Evolutionary conservation across 345 rosid species (phyloP).

Genomic region (Draba incana): DNA sequence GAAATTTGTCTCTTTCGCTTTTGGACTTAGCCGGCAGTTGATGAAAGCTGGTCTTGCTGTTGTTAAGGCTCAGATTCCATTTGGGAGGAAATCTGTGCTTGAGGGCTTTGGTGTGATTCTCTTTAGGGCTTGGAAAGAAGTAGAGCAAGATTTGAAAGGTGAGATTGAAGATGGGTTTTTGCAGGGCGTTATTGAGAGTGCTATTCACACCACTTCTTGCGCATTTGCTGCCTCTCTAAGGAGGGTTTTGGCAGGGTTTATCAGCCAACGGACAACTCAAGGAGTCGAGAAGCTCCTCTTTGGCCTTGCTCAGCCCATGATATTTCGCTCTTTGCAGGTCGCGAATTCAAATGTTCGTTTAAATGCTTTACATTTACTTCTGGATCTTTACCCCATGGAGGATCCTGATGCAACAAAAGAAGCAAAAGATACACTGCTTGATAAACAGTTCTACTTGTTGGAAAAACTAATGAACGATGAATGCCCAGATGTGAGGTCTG

Average conservation of each 20-base stretch:
- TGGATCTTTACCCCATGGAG: slow-evolving; percentile 90
- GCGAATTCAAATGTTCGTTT: slow-evolving; percentile 93
- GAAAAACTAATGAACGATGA: slow-evolving; percentile 83
- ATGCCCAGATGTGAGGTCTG: slow-evolving; percentile 84
- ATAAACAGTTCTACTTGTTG: slow-evolving; percentile 81
- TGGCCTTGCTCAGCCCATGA: slow-evolving; percentile 78
- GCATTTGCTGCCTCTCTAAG: slow-evolving; percentile 70
- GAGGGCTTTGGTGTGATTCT: slow-evolving; percentile 86
- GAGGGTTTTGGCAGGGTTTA: slow-evolving; percentile 79
- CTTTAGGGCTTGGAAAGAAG: slow-evolving; percentile 83
- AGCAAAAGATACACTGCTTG: slow-evolving; percentile 75
- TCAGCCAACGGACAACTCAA: slow-evolving; percentile 64
- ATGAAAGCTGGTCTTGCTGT: slow-evolving; percentile 79
- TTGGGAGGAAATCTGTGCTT: slow-evolving; percentile 81
- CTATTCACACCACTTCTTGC: slow-evolving; percentile 60
- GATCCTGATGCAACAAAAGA: slow-evolving; percentile 93
- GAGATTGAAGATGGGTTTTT: slow-evolving; percentile 81
- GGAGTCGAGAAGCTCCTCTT: slow-evolving; percentile 91
- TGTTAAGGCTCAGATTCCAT: slow-evolving; percentile 82
- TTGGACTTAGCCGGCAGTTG: slow-evolving; percentile 75
- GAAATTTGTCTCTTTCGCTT: slow-evolving; percentile 68
- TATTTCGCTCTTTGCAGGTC: slow-evolving; percentile 90
- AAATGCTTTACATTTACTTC: slow-evolving; percentile 82
- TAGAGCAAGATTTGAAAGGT: slow-evolving; percentile 53
- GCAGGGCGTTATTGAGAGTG: slow-evolving; percentile 71